Evolutionary conservation across 352 stramenopile species (phyloP).

Genomic region (Pythium myriotylum): DNA sequence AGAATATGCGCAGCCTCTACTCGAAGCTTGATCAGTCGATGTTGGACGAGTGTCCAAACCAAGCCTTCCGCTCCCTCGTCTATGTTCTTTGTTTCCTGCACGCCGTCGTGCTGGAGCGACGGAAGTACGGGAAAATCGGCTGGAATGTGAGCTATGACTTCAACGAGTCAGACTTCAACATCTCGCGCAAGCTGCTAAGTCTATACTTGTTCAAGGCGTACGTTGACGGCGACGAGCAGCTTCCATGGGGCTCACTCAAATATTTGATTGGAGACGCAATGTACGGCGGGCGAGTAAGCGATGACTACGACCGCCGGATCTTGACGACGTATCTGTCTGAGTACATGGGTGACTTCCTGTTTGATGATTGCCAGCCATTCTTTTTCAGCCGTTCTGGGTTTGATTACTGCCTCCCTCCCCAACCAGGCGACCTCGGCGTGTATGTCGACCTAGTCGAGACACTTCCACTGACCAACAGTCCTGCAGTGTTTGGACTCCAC

Average conservation of each 20-base stretch:
- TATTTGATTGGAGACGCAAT: constrained; percentile 97
- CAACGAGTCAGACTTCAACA: constrained; percentile 96
- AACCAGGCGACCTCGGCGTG: constrained; percentile 63
- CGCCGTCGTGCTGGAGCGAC: constrained; percentile 93
- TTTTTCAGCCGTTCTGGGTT: constrained; percentile 94
- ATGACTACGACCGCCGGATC: constrained; percentile 96
- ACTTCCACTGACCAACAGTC: constrained; percentile 93
- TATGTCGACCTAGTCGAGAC: constrained; percentile 88
- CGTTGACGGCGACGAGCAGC: constrained; percentile 90
- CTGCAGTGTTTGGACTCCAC: constrained; percentile 95
- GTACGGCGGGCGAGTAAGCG: constrained; percentile 96
- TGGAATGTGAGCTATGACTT: constrained; percentile 98
- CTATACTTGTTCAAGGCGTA: constrained; percentile 95
- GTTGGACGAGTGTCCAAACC: constrained; percentile 93
- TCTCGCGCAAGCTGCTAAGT: constrained; percentile 89
- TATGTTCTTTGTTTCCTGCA: constrained; percentile 97
- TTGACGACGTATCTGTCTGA: constrained; percentile 93
- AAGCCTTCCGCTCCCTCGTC: constrained; percentile 91
- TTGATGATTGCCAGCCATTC: constrained; percentile 93
- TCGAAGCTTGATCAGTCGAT: constrained; percentile 89
- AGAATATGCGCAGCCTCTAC: constrained; percentile 96
- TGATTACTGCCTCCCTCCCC: constrained; percentile 85
- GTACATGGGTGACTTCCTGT: constrained; percentile 97
- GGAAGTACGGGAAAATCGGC: constrained; percentile 97
- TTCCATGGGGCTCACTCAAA: constrained; percentile 94